Base-by-base conservation (phyloP, 2,329 filamentous ascomycete species). In the Arthrobotrys entomopaga region DNA sequence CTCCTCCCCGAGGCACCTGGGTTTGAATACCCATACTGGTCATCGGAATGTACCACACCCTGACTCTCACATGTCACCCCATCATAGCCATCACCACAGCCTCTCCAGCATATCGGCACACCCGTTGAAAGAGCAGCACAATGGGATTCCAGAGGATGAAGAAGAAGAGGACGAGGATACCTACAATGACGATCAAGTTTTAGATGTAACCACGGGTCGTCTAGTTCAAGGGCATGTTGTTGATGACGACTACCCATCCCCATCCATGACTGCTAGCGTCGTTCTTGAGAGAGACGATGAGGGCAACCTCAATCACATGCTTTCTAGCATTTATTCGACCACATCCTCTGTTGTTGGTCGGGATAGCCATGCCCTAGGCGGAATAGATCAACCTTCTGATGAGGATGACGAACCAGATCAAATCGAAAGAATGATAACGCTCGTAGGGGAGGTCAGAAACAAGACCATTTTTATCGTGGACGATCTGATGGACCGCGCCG, bases 401-500 rank as follows among this genome's bases (percentile, higher is more conserved):
- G 94, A 97, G 75, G 95, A 98, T 81, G 95, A 99, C 79, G 92
- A 96, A 77, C 89, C 89, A n/a, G 87, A 90, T 78, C 89, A 90
- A 74, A 85, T 94, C 20, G 95, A 99, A 83, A 93, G 93, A 80
- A 97, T 94, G 84, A 96, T 99, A 79, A 99, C 95, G 0, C 85
- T 99, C n/a, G 95, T 99, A 13, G 95, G 95, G 74, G 92, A 98
- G 79, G 95, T 99, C 73, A 90, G 89, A 80, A 89, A 92, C 80
- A 88, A 92, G 70, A 90, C 92, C 0, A 95, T 98, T 63, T 90
- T 99, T 80, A 93, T 99, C 75, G 91, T 99, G 57, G 95, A 99
- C 81, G 95, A 99, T 81, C 98, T 99, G 91, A 97, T 99, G 80
- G 95, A 99, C 83, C 97, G 97, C 83, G 89, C 93, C 8, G 92